Conservation (phyloP, 228 moss, liverwort and hornwort genomes). For the Sphagnum magellanicum region DNA sequence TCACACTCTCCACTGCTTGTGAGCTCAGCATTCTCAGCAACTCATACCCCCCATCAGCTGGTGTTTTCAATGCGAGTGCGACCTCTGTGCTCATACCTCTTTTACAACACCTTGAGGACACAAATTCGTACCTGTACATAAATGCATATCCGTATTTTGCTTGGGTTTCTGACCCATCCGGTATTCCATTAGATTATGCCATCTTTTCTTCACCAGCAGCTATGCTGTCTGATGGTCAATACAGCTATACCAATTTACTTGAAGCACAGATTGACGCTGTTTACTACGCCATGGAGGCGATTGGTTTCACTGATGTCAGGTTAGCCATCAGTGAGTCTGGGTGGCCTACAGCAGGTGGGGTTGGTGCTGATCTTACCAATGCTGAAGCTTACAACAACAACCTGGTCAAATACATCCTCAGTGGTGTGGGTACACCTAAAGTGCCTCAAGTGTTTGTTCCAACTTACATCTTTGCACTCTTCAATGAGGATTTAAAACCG, state of each 20-base stretch:
- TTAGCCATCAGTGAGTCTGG: conserved; percentile 66
- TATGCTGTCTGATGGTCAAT: conserved; percentile 16
- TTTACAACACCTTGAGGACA: conserved; percentile 33
- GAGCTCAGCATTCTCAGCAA: conserved; percentile 41
- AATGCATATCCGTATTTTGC: conserved; percentile 86
- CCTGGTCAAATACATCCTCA: conserved; percentile 34
- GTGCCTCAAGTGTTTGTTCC: conserved; percentile 40
- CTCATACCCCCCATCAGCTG: conserved; percentile 71
- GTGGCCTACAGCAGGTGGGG: conserved; percentile 64
- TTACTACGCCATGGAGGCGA: conserved; percentile 42
- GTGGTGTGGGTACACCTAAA: conserved; percentile 42
- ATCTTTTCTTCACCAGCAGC: conserved; percentile 24
- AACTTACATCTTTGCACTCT: conserved; percentile 61
- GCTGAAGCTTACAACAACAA: conserved; percentile 56
- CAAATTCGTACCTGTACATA: conserved; percentile 44
- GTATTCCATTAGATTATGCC: conserved; percentile 58
- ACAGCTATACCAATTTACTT: conserved; percentile 39
- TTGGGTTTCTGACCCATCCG: conserved; percentile 50
- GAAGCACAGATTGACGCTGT: conserved; percentile 80
- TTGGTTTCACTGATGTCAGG: conserved; percentile 33
- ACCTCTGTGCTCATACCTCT: conserved; percentile 40
- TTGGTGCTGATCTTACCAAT: conserved; percentile 45
- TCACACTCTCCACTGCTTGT: conserved; percentile 65
- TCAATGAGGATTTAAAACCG: conserved; percentile 55
- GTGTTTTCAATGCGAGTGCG: conserved; percentile 44